Base-by-base conservation (phyloP, 1,284 basidiomycete genomes). In the Omphalotus olearius region DNA sequence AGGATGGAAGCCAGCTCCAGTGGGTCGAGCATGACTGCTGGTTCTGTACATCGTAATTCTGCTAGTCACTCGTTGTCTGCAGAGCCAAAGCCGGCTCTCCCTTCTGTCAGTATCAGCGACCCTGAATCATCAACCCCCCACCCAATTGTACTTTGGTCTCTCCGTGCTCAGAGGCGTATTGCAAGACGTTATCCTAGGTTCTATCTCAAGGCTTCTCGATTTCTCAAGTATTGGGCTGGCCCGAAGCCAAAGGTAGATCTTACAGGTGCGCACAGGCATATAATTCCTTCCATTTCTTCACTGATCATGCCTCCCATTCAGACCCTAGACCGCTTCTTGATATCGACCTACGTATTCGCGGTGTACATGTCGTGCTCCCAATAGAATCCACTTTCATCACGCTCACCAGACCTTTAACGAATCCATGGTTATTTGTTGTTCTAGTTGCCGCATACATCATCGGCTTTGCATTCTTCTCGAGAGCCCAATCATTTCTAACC, bases 401-500 rank as follows among this genome's bases (percentile, higher is more conserved):
- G 28, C 46, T 70, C 42, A 85, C 83, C 14, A 73, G 71, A 39
- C 72, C 66, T 5, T 66, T 86, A 44, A 77, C 78, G 2, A 66
- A 66, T 26, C 69, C 74, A 13, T 81, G 76, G 74, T 56, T 88
- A 11, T 75, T 88, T 52, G 54, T 74, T 16, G 25, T 83, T 41
- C 73, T 89, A 25, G 75, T 68, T 35, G 71, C 71, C 26, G 82
- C 71, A 0, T 93, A 90, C 64, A 84, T 92, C 56, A 75, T 90
- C 45, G 79, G 75, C 16, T 73, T 91, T 39, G 78, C 86, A 0
- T 89, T 92, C 67, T 78, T 91, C 55, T 69, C 80, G 4, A 76
- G 85, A n/a, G 75, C 80, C 7, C 84, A 90, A 56, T 88, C 80
- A 49, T 92, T 84, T 66, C 69, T 81, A 45, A 83, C 77, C 14